phyloP scores from a whole-genome alignment of 352 stramenopile species.

The Blastocystis hominis region DNA sequence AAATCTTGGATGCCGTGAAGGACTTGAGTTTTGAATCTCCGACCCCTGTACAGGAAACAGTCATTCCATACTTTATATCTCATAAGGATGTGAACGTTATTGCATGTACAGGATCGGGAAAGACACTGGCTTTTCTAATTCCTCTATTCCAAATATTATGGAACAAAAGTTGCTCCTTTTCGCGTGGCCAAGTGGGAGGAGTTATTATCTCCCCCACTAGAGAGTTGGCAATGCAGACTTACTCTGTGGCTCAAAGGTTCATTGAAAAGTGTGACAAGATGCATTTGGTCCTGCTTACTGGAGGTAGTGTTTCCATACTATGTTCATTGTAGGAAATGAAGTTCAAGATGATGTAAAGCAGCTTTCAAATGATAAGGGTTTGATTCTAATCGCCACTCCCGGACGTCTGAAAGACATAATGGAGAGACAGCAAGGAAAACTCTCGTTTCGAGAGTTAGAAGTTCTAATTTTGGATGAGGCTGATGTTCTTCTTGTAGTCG shows the following conservation, averaged over 20 bases:
- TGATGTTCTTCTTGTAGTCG: conserved; percentile 82
- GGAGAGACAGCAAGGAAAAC: conserved; percentile 68
- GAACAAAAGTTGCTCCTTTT: conserved; percentile 57
- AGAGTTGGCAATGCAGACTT: conserved; percentile 71
- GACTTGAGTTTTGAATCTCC: conserved; percentile 74
- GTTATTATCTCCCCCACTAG: conserved; percentile 78
- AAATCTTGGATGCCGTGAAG: conserved; percentile 24
- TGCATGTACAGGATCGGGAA: conserved; percentile 83
- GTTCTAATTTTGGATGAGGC: conserved; percentile 96
- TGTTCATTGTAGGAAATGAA: conserved; percentile 58
- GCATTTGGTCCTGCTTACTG: conserved; percentile 75
- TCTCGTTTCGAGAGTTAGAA: conserved; percentile 68
- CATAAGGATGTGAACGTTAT: conserved; percentile 86
- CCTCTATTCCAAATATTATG: conserved; percentile 80
- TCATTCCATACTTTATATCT: conserved; percentile 79
- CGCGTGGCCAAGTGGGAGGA: conserved; percentile 59
- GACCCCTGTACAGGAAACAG: conserved; percentile 80
- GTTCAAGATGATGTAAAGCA: conserved; percentile 48
- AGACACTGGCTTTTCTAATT: conserved; percentile 85
- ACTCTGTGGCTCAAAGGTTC: conserved; percentile 64
- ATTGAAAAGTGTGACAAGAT: conserved; percentile 59
- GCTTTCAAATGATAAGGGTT: conserved; percentile 58
- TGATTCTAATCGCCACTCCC: conserved; percentile 72
- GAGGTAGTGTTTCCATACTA: conserved; percentile 71
- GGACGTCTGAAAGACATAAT: conserved; percentile 76